A percentile compares a stretch with the other conserved stretches of the same genome.
These are phyloP conservation scores for Metschnikowia lochheadii DNA, from an alignment of 805 yeast genomes.

Conservation along the genomic window DNA sequence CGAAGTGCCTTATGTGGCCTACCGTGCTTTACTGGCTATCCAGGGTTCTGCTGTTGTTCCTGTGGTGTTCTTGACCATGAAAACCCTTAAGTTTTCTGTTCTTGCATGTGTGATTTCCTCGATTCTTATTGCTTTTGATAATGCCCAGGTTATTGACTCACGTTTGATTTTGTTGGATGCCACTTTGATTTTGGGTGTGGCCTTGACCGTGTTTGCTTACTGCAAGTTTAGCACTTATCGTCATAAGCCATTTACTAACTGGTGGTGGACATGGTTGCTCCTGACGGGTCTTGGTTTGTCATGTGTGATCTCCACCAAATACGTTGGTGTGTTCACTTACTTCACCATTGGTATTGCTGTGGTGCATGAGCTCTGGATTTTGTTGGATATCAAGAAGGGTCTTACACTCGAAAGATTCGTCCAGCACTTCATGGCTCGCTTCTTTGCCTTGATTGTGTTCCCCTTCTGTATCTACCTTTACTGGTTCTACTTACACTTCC, in stretches of 20 bases:
- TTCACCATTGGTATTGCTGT: conserved; percentile 86
- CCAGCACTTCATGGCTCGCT: conserved; percentile 73
- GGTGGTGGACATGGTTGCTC: conserved; percentile 88
- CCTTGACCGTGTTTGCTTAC: conserved; percentile 72
- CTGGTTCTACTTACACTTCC: conserved; percentile 92
- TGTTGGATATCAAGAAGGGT: conserved; percentile 70
- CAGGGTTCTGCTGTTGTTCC: conserved; percentile 83
- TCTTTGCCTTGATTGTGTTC: conserved; percentile 63
- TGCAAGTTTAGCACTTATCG: conserved; percentile 72
- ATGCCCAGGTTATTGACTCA: conserved; percentile 87
- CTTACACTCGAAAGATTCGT: conserved; percentile 51
- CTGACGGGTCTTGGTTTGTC: conserved; percentile 84
- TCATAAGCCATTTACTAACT: conserved; percentile 54
- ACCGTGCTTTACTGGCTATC: conserved; percentile 74
- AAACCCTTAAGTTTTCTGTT: conserved; percentile 76
- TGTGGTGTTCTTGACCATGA: conserved; percentile 75
- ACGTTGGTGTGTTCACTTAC: conserved; percentile 93
- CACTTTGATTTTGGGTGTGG: conserved; percentile 78
- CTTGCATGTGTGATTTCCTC: conserved; percentile 77
- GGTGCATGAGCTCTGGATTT: conserved; percentile 78
- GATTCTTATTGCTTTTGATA: conserved; percentile 73
- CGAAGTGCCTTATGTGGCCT: conserved; percentile 82
- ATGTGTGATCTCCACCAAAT: conserved; percentile 90
- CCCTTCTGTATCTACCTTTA: conserved; percentile 80
- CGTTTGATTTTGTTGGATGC: conserved; percentile 91